phyloP scores from a whole-genome alignment of 1,139 yeast genomes.

The Ogataea hybrid region DNA sequence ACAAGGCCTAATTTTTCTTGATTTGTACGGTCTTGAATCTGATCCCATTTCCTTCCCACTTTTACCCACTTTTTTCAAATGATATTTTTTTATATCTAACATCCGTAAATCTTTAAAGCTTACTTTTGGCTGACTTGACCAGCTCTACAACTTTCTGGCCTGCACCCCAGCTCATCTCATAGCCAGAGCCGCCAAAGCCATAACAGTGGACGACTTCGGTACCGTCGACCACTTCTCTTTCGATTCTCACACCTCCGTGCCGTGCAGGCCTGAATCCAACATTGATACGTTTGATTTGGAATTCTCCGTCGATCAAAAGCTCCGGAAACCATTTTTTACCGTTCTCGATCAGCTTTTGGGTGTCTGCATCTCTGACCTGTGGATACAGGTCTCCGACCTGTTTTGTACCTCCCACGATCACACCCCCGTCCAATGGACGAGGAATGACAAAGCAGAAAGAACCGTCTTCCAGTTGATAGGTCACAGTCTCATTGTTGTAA shows the following conservation, averaged over 20 bases:
- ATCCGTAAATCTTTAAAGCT: neutral
- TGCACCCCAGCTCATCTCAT: constrained; percentile 61
- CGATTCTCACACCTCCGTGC: constrained; percentile 52
- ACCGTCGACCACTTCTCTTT: constrained; percentile 36
- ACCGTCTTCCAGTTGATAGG: constrained; percentile 55
- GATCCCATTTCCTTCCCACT: neutral
- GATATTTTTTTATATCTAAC: no score
- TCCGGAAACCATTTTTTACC: constrained; percentile 54
- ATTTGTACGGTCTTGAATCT: constrained; percentile 14
- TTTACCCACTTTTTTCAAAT: no score
- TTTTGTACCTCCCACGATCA: constrained; percentile 70
- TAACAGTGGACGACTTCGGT: constrained; percentile 53
- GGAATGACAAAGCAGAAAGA: constrained; percentile 63
- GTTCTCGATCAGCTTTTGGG: constrained; percentile 41
- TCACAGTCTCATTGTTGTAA: constrained; percentile 45
- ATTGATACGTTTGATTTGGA: constrained; percentile 49
- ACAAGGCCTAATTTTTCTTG: constrained; percentile 15
- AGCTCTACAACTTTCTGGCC: constrained; percentile 40
- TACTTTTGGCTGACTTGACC: constrained; percentile 3
- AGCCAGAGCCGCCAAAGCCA: constrained; percentile 74
- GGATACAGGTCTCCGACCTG: constrained; percentile 37
- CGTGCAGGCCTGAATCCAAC: constrained; percentile 74
- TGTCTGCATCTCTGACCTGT: constrained; percentile 41
- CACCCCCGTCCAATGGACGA: constrained; percentile 57
- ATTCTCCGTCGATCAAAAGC: constrained; percentile 38